These are phyloP conservation scores for Aspergillus asperescens DNA, from an alignment of 495 filamentous ascomycete genomes.

Conservation along the genomic window DNA sequence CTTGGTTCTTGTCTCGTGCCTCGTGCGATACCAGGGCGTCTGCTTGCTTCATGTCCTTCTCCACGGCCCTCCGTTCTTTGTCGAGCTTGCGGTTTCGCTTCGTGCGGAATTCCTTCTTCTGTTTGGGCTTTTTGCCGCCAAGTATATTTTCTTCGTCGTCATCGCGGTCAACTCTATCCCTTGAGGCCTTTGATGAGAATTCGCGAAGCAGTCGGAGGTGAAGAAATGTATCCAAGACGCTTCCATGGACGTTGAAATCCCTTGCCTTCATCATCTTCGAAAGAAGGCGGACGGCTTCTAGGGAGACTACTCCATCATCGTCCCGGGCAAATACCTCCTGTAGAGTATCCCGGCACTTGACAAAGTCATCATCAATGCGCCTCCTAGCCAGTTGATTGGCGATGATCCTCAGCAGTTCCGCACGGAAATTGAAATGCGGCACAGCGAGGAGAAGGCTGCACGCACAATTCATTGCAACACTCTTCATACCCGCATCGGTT, in stretches of 20 bases:
- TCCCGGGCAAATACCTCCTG: conserved; percentile 81
- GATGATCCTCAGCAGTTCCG: conserved; percentile 79
- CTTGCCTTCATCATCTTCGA: conserved; percentile 90
- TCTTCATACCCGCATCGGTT: conserved; percentile 46
- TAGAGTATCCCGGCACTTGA: conserved; percentile 73
- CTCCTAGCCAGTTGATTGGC: conserved; percentile 71
- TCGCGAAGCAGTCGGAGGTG: conserved; percentile 84
- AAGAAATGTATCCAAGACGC: conserved; percentile 83
- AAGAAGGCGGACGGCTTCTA: conserved; percentile 79
- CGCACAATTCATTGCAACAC: conserved; percentile 77
- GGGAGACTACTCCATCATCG: conserved; percentile 78
- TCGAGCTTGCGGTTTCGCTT: conserved; percentile 68
- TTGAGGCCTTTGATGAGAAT: conserved; percentile 75
- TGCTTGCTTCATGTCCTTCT: conserved; percentile 90
- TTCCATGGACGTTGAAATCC: conserved; percentile 75
- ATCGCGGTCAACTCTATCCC: conserved; percentile 60
- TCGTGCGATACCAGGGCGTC: conserved; percentile 88
- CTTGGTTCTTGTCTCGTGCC: conserved; percentile 85
- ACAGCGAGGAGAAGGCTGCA: conserved; percentile 71
- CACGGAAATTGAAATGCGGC: conserved; percentile 94
- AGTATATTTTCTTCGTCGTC: conserved; percentile 37
- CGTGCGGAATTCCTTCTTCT: conserved; percentile 69
- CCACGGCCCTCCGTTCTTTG: conserved; percentile 77
- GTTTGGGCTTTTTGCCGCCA: conserved; percentile 60
- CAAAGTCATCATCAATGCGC: conserved; percentile 62